Evolutionary conservation across 192 early-diverging fungal genomes (phyloP).

Genomic region (Coemansia sp.): DNA sequence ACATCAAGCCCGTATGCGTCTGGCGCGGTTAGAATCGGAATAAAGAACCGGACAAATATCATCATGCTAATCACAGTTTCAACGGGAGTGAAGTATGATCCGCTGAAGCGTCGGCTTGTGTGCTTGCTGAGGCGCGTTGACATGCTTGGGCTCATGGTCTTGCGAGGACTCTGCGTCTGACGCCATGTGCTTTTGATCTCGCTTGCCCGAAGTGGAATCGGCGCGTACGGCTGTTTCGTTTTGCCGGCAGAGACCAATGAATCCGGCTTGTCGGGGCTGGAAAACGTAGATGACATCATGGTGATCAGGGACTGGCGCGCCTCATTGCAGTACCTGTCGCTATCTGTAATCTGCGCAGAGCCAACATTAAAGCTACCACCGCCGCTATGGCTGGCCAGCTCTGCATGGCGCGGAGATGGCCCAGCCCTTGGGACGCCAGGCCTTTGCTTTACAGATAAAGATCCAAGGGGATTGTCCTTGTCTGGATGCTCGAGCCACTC

Average conservation of each 20-base stretch:
- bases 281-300: conserved; percentile 29
- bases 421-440: background rate
- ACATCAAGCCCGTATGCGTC: conserved; percentile 68
- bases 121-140: conserved; percentile 34
- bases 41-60: conserved; percentile 93
- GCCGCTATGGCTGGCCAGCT: background rate
- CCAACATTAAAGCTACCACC: background rate
- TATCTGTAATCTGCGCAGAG: background rate
- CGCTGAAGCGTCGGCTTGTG: conserved; percentile 39
- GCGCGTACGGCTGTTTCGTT: conserved; percentile 3
- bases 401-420: background rate
- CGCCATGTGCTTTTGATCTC: conserved; percentile 40
- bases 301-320: conserved; percentile 23
- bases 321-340: conserved; percentile 5
- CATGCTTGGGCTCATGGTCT: conserved; percentile 23
- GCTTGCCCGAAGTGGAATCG: conserved; percentile 16
- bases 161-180: conserved; percentile 40
- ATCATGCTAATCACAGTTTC: conserved; percentile 76
- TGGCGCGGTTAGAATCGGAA: conserved; percentile 93
- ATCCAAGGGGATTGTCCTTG: background rate
- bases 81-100: conserved; percentile 58
- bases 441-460: background rate
- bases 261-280: conserved; percentile 16
- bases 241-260: conserved; percentile 13
- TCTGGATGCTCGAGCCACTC: conserved; percentile 46